Conservation (phyloP, 768 basidiomycete genomes). For the Xanthoconium stramineum region DNA sequence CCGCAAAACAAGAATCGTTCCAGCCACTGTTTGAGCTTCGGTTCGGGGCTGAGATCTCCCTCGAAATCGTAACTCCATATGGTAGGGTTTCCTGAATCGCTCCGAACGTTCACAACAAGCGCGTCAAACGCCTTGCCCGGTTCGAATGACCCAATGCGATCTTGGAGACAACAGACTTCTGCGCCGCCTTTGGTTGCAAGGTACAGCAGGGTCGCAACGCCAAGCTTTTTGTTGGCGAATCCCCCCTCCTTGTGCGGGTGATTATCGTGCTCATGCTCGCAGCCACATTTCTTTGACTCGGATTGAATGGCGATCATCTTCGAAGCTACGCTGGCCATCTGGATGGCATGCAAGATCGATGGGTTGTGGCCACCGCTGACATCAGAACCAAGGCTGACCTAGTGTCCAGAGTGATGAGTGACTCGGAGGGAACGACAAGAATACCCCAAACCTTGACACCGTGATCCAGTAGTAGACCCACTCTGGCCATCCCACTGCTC, state of each 20-base stretch:
- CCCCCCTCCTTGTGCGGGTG: constrained; percentile 5
- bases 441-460: constrained; percentile 71
- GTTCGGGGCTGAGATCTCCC: constrained; percentile 30
- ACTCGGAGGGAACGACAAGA: neutral
- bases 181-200: constrained; percentile 94
- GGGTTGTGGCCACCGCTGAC: constrained; percentile 83
- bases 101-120: constrained; percentile 60
- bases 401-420: constrained; percentile 1
- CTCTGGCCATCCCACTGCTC: constrained; percentile 76
- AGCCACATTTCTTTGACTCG: constrained; percentile 10
- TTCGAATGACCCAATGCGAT: constrained; percentile 71
- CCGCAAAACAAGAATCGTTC: constrained; percentile 87
- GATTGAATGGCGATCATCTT: constrained; percentile 65
- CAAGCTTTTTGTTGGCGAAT: constrained; percentile 62
- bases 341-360: constrained; percentile 74
- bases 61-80: constrained; percentile 47
- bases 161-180: constrained; percentile 67
- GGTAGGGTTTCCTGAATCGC: constrained; percentile 51
- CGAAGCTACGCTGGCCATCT: constrained; percentile 74
- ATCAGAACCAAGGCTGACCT: constrained; percentile 96
- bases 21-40: constrained; percentile 52
- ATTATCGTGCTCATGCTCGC: neutral
- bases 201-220: constrained; percentile 75
- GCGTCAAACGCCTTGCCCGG: constrained; percentile 91
- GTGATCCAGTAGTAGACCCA: constrained; percentile 74